These are phyloP conservation scores for Psophocarpus tetragonolobus DNA, from an alignment of 306 rosid species.

Conservation along the genomic window DNA sequence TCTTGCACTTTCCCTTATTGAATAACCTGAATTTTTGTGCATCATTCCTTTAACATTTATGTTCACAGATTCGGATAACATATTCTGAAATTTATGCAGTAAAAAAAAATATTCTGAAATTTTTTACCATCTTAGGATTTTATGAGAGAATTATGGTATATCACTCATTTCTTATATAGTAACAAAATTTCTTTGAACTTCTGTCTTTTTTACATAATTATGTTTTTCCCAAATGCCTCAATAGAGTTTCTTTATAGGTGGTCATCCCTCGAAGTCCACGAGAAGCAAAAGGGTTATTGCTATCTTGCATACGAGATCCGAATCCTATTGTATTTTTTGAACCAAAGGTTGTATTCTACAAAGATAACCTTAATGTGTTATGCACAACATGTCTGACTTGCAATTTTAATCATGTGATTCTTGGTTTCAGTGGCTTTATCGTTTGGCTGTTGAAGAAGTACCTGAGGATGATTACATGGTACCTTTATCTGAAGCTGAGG, in stretches of 20 bases:
- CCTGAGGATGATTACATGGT: constrained; percentile 87
- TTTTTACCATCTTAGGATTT: background rate
- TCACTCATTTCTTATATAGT: background rate
- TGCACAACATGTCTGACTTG: background rate
- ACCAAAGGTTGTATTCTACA: constrained; percentile 68
- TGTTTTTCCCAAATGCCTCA: constrained; percentile 18
- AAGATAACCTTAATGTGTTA: constrained; percentile 13
- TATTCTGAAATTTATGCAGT: background rate
- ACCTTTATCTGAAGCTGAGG: constrained; percentile 96
- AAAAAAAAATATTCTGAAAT: background rate
- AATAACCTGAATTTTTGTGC: background rate
- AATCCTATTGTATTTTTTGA: constrained; percentile 94
- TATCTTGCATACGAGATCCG: constrained; percentile 87
- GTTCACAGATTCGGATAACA: background rate
- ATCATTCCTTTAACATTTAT: background rate
- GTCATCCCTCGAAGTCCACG: constrained; percentile 95
- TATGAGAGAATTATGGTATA: background rate
- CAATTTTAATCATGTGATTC: constrained; percentile 10
- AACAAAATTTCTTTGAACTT: background rate
- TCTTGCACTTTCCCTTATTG: background rate
- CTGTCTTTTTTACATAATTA: background rate
- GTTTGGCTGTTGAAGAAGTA: constrained; percentile 95
- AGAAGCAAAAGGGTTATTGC: constrained; percentile 87
- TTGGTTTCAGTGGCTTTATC: constrained; percentile 84
- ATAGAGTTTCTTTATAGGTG: constrained; percentile 55